These are phyloP conservation scores for Penstemon davidsonii DNA, from an alignment of 257 asterid species.

Conservation along the genomic window DNA sequence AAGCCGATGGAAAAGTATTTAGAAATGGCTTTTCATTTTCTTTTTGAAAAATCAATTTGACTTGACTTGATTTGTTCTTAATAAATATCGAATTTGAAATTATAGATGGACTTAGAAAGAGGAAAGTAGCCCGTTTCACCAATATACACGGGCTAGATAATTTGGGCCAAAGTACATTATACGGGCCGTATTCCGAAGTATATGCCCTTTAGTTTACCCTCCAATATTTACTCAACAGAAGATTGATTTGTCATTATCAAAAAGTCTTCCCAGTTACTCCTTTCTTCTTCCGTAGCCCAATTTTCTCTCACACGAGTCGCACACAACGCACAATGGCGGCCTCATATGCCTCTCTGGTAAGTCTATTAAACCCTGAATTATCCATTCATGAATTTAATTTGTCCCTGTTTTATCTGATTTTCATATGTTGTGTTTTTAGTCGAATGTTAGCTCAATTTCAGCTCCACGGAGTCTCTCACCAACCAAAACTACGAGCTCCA, in stretches of 20 bases:
- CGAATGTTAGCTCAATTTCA: conserved; percentile 58
- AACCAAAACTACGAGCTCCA: conserved; percentile 23
- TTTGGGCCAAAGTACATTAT: too few species aligned
- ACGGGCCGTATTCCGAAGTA: not conserved
- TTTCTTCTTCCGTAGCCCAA: conserved; percentile 1
- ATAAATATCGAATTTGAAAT: too few species aligned
- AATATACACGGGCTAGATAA: too few species aligned
- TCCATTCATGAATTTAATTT: not conserved
- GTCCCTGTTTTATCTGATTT: not conserved
- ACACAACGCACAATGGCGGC: conserved; percentile 54
- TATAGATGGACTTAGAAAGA: too few species aligned
- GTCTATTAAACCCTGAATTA: conserved; percentile 27
- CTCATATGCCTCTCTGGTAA: conserved; percentile 55
- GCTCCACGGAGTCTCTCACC: conserved; percentile 42
- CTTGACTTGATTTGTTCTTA: too few species aligned
- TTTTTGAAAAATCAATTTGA: too few species aligned
- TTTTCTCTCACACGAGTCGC: not conserved
- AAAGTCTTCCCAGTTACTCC: conserved; percentile 35
- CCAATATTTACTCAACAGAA: conserved; percentile 21
- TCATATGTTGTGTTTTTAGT: conserved; percentile 37
- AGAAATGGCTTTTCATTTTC: too few species aligned
- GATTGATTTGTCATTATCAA: conserved; percentile 36
- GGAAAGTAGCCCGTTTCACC: too few species aligned
- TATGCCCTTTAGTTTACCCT: too few species aligned
- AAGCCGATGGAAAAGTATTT: too few species aligned